Conservation (phyloP, 306 rosid genomes). For the Leucaena leucocephala region DNA sequence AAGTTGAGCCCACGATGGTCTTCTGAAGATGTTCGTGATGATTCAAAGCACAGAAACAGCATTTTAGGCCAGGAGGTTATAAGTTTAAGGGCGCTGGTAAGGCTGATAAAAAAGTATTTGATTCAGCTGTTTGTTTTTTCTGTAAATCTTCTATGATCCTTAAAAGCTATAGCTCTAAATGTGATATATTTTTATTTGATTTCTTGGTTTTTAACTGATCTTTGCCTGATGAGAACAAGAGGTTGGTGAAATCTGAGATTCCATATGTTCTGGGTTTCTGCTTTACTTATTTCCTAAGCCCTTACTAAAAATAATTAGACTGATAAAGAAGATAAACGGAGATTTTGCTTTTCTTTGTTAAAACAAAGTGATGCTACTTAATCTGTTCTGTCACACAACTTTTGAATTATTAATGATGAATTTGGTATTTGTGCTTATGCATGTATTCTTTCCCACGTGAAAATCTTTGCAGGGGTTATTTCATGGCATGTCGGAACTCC, state of each 20-base stretch:
- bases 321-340: not conserved
- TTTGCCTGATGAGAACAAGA: constrained; percentile 18
- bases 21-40: constrained; percentile 61
- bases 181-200: constrained; percentile 15
- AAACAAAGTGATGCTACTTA: not conserved
- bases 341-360: not conserved
- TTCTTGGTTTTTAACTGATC: constrained; percentile 3
- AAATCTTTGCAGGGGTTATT: constrained; percentile 15
- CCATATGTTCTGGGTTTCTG: not conserved
- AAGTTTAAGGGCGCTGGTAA: constrained; percentile 78
- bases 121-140: constrained; percentile 19
- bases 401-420: not conserved
- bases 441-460: constrained; percentile 1
- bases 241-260: not conserved
- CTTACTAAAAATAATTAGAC: not conserved
- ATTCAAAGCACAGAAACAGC: constrained; percentile 61
- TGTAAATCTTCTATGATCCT: constrained; percentile 15
- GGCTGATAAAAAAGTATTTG: constrained; percentile 20
- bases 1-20: constrained; percentile 63
- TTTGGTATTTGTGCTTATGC: constrained; percentile 18
- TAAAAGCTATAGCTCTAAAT: not conserved
- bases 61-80: constrained; percentile 73
- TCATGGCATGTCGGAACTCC: constrained; percentile 15
- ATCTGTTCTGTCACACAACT: not conserved
- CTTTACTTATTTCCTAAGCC: not conserved